A percentile compares a stretch with the other conserved stretches of the same genome.
Conservation (phyloP, 352 stramenopile species). For the Phytophthora pinifolia region DNA sequence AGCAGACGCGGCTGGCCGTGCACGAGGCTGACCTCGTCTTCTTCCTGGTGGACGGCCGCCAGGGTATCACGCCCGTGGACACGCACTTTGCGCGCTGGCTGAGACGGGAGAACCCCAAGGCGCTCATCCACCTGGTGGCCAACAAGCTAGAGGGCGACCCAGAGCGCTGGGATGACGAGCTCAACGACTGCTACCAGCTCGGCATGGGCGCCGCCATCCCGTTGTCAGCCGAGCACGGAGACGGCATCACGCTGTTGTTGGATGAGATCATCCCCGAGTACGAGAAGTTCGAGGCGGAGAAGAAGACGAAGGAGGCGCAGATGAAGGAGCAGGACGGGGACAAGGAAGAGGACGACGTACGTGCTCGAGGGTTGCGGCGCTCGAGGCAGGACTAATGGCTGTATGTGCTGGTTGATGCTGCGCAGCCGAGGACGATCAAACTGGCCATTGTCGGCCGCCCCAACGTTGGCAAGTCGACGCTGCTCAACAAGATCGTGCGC, state of each 20-base stretch:
- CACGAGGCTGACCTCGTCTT: conserved; percentile 82
- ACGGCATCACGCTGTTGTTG: conserved; percentile 68
- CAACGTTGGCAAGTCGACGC: conserved; percentile 81
- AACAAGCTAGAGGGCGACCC: conserved; percentile 81
- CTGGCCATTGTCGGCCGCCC: conserved; percentile 78
- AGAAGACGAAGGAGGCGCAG: conserved; percentile 35
- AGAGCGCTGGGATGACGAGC: conserved; percentile 60
- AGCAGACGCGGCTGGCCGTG: conserved; percentile 71
- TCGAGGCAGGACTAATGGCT: not conserved
- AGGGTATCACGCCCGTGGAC: conserved; percentile 80
- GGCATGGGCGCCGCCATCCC: conserved; percentile 68
- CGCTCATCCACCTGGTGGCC: conserved; percentile 68
- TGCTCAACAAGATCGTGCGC: conserved; percentile 83
- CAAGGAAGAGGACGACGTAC: conserved; percentile 60
- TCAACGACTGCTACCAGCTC: conserved; percentile 80
- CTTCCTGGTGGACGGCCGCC: conserved; percentile 77
- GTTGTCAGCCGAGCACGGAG: conserved; percentile 76
- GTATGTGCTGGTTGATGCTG: conserved; percentile 7
- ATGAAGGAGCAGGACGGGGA: conserved; percentile 31
- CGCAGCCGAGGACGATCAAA: conserved; percentile 64
- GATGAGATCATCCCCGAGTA: conserved; percentile 74
- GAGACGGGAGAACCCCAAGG: conserved; percentile 53
- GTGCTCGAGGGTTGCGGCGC: conserved; percentile 3
- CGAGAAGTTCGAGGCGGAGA: conserved; percentile 60
- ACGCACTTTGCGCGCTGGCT: conserved; percentile 80